Evolutionary conservation across 78 protist genomes (phyloP), one percentile per base, ranked within the genome.

Genomic region (Dictyostelium brefeldianum): DNA sequence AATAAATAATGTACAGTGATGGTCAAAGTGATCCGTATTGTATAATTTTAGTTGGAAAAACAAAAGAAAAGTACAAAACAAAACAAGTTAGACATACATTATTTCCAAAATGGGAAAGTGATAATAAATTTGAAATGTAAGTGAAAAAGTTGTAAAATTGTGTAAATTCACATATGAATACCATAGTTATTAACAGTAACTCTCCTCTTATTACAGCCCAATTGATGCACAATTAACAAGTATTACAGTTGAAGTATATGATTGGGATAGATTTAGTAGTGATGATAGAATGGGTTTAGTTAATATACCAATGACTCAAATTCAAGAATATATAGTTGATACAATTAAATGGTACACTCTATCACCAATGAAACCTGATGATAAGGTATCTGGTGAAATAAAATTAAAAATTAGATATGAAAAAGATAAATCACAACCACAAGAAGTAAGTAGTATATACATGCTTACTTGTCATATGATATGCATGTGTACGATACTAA

Each of bases 261-360:
- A 87, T 87, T 87, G 92, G 92, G 92, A 87, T 43, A 87, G 92
- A 77, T 87, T 87, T 54, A 70, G 81, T 64, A 64, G 83, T 25
- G 92, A 87, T 29, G 92, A 87, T 77, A 79, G 81, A 64, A 87
- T 87, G 92, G 92, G 92, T 18, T 75, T 87, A 81, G 75, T 69
- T 20, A n/a, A 18, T 20, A 64, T 87, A 10, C 78, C 92, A 27
- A 18, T 54, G 7, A 4, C 65, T 46, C 53, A 67, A 56, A 18
- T 87, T 48, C 17, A 18, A 27, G 79, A 77, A 25, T 67, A 54
- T 50, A 77, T 69, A 27, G 54, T 43, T 5, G 92, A 87, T 22
- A 87, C 78, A 5, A 62, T 36, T 10, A 74, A 87, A 62, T 87
- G 92, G 92, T 87, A 65, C 51, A 79, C 92, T 25, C 20, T 87